Conservation (phyloP, 768 basidiomycete species). For the Boletus huronensis region DNA sequence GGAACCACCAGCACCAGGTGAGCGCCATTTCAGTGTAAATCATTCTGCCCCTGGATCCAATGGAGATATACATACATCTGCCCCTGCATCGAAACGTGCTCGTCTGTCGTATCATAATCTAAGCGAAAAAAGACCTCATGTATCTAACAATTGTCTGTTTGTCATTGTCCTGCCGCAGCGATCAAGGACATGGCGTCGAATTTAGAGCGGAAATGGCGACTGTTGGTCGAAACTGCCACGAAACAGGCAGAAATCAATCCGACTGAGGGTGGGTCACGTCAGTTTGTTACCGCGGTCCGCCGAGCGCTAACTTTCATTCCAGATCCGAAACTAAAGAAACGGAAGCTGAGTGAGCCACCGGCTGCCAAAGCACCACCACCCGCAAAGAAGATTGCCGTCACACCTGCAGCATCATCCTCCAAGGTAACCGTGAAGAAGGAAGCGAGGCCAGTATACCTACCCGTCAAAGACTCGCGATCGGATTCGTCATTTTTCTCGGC, state of each 20-base stretch:
- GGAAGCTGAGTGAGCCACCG: constrained; percentile 58
- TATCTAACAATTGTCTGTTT: constrained; percentile 65
- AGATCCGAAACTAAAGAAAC: constrained; percentile 69
- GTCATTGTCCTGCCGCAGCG: constrained; percentile 52
- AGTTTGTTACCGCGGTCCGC: constrained; percentile 33
- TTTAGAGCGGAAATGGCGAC: constrained; percentile 81
- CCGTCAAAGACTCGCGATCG: constrained; percentile 74
- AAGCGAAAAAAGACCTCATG: constrained; percentile 38
- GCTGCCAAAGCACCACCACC: constrained; percentile 50
- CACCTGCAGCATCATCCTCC: constrained; percentile 19
- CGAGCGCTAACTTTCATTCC: constrained; percentile 22
- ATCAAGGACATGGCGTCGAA: constrained; percentile 93
- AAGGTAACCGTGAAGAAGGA: constrained; percentile 57
- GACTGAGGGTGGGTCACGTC: constrained; percentile 73
- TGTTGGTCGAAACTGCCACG: constrained; percentile 51
- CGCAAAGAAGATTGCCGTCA: constrained; percentile 61
- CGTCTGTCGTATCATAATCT: constrained; percentile 33
- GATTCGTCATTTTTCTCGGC: constrained; percentile 89
- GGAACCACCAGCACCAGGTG: constrained; percentile 75
- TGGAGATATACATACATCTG: constrained; percentile 30
- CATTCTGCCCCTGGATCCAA: constrained; percentile 20
- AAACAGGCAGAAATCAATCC: constrained; percentile 42
- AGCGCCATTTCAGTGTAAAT: constrained; percentile 38
- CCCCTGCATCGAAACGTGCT: constrained; percentile 28
- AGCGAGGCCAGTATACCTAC: constrained; percentile 29